A percentile compares a stretch with the other conserved stretches of the same genome.
phyloP scores from a whole-genome alignment of 495 filamentous ascomycete species.

The Neurospora sp. region DNA sequence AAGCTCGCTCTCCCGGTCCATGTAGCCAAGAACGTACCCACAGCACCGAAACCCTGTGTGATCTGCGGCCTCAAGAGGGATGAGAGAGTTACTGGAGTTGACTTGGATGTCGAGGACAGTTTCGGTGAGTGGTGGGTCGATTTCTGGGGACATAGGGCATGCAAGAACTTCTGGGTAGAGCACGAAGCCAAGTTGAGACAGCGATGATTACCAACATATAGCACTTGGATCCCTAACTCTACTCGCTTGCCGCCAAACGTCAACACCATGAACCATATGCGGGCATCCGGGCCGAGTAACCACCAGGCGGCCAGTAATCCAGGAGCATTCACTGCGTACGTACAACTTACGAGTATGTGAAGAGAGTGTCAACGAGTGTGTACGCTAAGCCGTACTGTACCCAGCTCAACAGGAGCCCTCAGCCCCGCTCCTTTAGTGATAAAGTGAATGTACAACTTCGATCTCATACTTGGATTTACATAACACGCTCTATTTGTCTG shows the following conservation, averaged over 20 bases:
- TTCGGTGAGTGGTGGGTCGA: conserved; percentile 96
- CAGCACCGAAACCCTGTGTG: conserved; percentile 67
- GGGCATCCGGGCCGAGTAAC: not conserved
- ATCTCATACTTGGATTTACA: not conserved
- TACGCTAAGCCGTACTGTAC: not conserved
- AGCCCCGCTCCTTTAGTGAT: not conserved
- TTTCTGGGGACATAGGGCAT: conserved; percentile 75
- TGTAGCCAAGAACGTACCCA: conserved; percentile 53
- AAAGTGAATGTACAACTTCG: not conserved
- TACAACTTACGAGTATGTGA: not conserved
- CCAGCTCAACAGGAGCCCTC: not conserved
- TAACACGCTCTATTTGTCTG: not conserved
- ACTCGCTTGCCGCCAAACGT: not conserved
- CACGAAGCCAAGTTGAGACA: conserved; percentile 56
- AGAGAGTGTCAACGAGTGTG: not conserved
- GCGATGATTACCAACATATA: conserved; percentile 30
- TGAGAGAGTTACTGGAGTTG: conserved; percentile 66
- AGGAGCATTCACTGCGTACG: not conserved
- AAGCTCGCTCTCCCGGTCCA: conserved; percentile 50
- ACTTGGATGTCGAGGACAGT: conserved; percentile 71
- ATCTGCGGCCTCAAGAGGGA: conserved; percentile 83
- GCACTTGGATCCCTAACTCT: not conserved
- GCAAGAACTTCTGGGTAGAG: conserved; percentile 74
- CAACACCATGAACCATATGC: not conserved
- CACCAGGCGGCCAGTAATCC: not conserved